A percentile compares a stretch with the other conserved stretches of the same genome.
These are phyloP conservation scores for Fallopia convolvulus DNA, from an alignment of 148 eudicot genomes.

Conservation along the genomic window DNA sequence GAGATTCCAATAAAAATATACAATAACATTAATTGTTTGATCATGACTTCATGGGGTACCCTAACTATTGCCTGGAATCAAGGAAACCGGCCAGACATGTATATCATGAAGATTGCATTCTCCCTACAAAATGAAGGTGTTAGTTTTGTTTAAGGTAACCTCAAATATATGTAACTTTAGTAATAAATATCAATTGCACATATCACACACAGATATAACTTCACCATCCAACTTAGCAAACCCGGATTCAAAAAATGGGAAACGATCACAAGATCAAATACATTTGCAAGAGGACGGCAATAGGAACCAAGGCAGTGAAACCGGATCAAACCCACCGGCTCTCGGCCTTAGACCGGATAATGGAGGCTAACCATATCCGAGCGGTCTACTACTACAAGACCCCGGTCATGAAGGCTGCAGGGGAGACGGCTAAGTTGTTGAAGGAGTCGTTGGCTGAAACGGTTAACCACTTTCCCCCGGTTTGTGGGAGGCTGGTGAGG, in stretches of 20 bases:
- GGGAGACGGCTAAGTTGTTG: slow-evolving; percentile 24
- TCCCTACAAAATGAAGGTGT: background rate
- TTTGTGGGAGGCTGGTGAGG: slow-evolving; percentile 43
- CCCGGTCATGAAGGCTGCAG: background rate
- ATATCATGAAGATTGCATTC: slow-evolving; percentile 4
- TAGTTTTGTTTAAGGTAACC: background rate
- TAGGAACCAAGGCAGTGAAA: slow-evolving; percentile 36
- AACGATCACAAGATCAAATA: slow-evolving; percentile 10
- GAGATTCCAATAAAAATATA: too few species aligned
- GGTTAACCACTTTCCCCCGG: slow-evolving; percentile 28
- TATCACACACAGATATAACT: background rate
- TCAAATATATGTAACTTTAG: background rate
- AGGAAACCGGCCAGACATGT: background rate
- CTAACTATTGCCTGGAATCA: slow-evolving; percentile 1
- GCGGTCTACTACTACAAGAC: slow-evolving; percentile 40
- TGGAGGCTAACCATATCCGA: slow-evolving; percentile 43
- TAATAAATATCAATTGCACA: background rate
- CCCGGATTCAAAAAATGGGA: background rate
- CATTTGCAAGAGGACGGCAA: slow-evolving; percentile 36
- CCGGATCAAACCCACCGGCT: slow-evolving; percentile 29
- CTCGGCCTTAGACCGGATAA: slow-evolving; percentile 43
- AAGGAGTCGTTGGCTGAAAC: slow-evolving; percentile 33
- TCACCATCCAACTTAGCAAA: background rate
- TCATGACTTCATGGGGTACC: background rate
- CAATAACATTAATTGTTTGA: background rate